phyloP scores from a whole-genome alignment of 306 rosid genomes.

The Vicia villosa region DNA sequence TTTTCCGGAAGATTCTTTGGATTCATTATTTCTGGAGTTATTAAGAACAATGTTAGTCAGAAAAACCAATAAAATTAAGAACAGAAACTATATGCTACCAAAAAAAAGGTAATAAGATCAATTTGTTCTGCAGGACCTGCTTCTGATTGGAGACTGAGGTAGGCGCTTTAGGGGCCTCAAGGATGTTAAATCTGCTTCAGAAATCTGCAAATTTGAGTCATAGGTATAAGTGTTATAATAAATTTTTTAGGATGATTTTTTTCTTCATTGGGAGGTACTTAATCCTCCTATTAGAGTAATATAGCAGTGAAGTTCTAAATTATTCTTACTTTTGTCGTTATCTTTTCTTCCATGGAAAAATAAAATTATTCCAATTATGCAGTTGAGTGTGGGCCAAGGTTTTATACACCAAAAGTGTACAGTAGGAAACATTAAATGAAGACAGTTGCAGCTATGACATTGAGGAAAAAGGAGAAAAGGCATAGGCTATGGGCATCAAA shows the following conservation, averaged over 20 bases:
- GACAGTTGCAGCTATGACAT: slow-evolving; percentile 17
- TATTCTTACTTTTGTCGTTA: background rate
- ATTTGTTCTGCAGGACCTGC: slow-evolving; percentile 55
- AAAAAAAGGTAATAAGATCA: slow-evolving; percentile 10
- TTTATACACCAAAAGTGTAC: slow-evolving; percentile 15
- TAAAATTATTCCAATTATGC: slow-evolving; percentile 14
- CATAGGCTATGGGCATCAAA: slow-evolving; percentile 31
- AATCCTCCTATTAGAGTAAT: slow-evolving; percentile 29
- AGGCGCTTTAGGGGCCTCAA: slow-evolving; percentile 67
- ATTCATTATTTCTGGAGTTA: slow-evolving; percentile 50
- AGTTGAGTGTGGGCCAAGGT: background rate
- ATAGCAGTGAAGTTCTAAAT: slow-evolving; percentile 16
- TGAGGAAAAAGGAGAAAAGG: background rate
- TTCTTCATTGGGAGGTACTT: slow-evolving; percentile 17
- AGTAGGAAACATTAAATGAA: slow-evolving; percentile 25
- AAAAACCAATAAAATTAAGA: slow-evolving; percentile 24
- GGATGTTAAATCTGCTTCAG: slow-evolving; percentile 55
- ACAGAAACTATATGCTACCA: slow-evolving; percentile 1
- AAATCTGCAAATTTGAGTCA: slow-evolving; percentile 52
- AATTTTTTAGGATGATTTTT: slow-evolving; percentile 28
- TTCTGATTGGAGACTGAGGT: slow-evolving; percentile 51
- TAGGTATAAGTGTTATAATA: slow-evolving; percentile 24
- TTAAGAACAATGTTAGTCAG: slow-evolving; percentile 38
- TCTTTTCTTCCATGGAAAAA: background rate
- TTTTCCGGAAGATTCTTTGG: slow-evolving; percentile 48